Base-by-base conservation (phyloP, 1,284 basidiomycete genomes). In the Gomphus bonarii region DNA sequence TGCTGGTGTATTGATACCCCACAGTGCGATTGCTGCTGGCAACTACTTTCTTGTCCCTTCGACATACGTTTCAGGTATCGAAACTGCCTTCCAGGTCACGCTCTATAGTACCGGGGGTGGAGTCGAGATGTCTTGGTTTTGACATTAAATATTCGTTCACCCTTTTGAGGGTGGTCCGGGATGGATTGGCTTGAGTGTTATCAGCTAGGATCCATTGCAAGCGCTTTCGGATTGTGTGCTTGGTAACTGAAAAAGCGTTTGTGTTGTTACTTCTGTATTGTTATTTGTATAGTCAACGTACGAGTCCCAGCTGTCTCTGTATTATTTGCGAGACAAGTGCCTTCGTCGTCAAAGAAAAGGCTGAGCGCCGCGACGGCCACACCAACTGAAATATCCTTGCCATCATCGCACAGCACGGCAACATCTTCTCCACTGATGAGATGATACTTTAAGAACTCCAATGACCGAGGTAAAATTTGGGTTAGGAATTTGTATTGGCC, bases 161-260 rank as follows among this genome's bases (percentile, higher is more conserved):
- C 8, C 84, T 74, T 65, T 91, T 88, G 58, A 92, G 72, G 22
- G 85, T 89, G 8, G 77, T 75, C 48, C 90, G 75, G 28, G 85
- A 81, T 1, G 91, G 89, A 64, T 91, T 91, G 1, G 85, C 82
- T 52, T 75, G 68, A 1, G 88, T 81, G n/a, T 78, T 70, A 63
- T 81, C 82, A 3, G 81, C 73, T 58, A 91, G 85, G 53, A 92
- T 80, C 91, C 90, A 93, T 64, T 92, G 83, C 38, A 93, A 71
- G 14, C 90, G 74, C 28, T 73, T 83, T 31, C 77, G 77, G 59
- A 91, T 78, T 16, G 77, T 71, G 22, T 75, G 69, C 66, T 93
- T 91, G 63, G 71, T 74, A 62, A 64, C 67, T 57, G 28, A 25
- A 16, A 25, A 43, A 38, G 22, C 11, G 5, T 51, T 14, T 38